phyloP scores from a whole-genome alignment of 495 filamentous ascomycete species.

The Talaromyces proteolyticus region DNA sequence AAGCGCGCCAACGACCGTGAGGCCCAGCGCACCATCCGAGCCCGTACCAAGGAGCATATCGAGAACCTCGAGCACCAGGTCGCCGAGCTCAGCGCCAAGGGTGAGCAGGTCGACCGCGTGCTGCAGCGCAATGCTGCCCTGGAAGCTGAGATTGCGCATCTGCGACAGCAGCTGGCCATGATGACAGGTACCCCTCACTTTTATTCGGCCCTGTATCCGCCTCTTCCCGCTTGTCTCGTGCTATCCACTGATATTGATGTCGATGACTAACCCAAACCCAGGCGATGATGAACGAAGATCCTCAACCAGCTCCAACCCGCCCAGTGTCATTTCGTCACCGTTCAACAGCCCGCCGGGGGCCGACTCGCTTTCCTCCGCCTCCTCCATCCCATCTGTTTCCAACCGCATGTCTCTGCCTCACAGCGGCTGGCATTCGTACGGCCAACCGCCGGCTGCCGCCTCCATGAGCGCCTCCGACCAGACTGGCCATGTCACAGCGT shows the following conservation, averaged over 20 bases:
- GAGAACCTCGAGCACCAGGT: constrained; percentile 47
- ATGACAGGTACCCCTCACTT: constrained; percentile 7
- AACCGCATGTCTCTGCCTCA: constrained; percentile 5
- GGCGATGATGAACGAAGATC: constrained; percentile 7
- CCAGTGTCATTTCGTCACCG: constrained; percentile 5
- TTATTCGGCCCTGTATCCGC: not conserved
- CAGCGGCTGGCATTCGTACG: constrained; percentile 3
- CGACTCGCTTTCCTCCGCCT: constrained; percentile 2
- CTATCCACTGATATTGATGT: not conserved
- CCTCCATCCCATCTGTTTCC: constrained; percentile 4
- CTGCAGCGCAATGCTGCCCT: constrained; percentile 48
- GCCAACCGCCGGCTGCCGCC: not conserved
- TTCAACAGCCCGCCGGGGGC: constrained; percentile 5
- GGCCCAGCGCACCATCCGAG: constrained; percentile 56
- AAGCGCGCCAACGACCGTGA: constrained; percentile 61
- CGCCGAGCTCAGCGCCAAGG: constrained; percentile 39
- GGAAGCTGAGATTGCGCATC: constrained; percentile 43
- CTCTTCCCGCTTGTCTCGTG: not conserved
- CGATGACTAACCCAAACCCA: not conserved
- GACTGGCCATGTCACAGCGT: not conserved
- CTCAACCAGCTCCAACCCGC: constrained; percentile 4
- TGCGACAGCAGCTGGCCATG: constrained; percentile 34
- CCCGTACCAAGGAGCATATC: constrained; percentile 54
- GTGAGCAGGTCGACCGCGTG: constrained; percentile 41
- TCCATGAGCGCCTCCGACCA: not conserved